Conservation (phyloP, 83 land plant genomes). For the Picea mariana region DNA sequence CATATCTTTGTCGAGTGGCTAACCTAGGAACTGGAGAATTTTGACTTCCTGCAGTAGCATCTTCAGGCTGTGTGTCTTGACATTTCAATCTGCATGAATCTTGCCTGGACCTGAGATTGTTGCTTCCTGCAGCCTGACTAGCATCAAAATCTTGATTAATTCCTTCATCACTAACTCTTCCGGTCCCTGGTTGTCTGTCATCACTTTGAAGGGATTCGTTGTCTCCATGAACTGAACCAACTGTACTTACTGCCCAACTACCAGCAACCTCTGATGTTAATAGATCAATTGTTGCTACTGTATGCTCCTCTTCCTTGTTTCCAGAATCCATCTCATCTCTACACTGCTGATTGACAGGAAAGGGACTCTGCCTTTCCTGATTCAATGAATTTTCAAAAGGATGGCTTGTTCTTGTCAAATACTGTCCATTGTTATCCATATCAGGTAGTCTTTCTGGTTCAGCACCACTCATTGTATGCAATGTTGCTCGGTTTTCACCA, state of each 20-base stretch:
- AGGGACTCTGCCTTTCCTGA: slow-evolving; percentile 6
- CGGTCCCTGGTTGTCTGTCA: slow-evolving; percentile 23
- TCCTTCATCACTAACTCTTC: slow-evolving; percentile 20
- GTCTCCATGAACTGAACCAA: slow-evolving; percentile 76
- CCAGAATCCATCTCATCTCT: slow-evolving; percentile 9
- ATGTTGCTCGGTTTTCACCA: slow-evolving; percentile 2
- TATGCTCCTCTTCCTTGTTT: slow-evolving; percentile 16
- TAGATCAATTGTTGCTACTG: slow-evolving; percentile 71
- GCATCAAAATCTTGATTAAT: slow-evolving; percentile 24
- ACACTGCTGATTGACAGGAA: slow-evolving; percentile 3
- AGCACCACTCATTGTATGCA: background rate
- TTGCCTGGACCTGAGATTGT: slow-evolving; percentile 1
- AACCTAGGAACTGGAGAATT: slow-evolving; percentile 22
- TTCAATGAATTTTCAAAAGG: slow-evolving; percentile 10
- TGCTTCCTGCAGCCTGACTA: slow-evolving; percentile 33
- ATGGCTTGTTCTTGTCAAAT: background rate
- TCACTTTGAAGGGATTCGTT: slow-evolving; percentile 55
- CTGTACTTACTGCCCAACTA: slow-evolving; percentile 87
- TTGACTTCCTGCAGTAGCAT: slow-evolving; percentile 52
- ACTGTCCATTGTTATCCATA: background rate
- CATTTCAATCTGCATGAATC: background rate
- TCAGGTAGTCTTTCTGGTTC: background rate
- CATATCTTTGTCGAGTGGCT: slow-evolving; percentile 24
- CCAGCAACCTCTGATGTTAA: slow-evolving; percentile 89
- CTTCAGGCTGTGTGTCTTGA: slow-evolving; percentile 16